Evolutionary conservation across 1,284 basidiomycete genomes (phyloP).

Genomic region (Melampsora americana): DNA sequence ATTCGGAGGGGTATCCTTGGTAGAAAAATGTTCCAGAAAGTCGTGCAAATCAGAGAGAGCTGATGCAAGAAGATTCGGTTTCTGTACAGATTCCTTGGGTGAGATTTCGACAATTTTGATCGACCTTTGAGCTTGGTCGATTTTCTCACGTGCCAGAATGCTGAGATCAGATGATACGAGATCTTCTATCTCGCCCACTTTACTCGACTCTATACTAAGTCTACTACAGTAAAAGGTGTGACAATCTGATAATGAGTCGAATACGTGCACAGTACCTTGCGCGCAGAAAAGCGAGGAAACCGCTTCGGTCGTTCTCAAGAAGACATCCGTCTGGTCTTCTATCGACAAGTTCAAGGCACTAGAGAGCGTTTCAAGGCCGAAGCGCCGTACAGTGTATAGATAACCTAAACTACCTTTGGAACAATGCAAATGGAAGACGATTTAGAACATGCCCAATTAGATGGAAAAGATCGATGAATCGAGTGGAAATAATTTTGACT

Average conservation of each 20-base stretch:
- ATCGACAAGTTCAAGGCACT: background rate
- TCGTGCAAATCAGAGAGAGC: background rate
- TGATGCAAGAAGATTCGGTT: background rate
- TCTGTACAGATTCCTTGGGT: background rate
- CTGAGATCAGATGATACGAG: background rate
- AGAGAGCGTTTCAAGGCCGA: background rate
- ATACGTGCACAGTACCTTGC: background rate
- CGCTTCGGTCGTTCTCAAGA: background rate
- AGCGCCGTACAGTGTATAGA: background rate
- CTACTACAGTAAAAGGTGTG: background rate
- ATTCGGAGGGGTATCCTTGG: background rate
- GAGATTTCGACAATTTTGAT: background rate
- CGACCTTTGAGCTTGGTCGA: background rate
- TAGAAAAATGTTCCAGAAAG: background rate
- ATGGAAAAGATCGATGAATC: too few relatives aligned
- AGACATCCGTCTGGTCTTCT: slow-evolving; percentile 9
- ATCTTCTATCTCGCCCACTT: background rate
- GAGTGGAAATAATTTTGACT: background rate
- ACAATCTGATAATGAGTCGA: background rate
- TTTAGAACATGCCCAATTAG: background rate
- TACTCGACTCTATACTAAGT: background rate
- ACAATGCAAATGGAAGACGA: background rate
- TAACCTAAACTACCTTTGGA: slow-evolving; percentile 1
- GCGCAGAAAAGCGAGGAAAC: background rate
- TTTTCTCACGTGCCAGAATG: background rate